Percentiles rank a stretch among this genome's conserved stretches.
Evolutionary conservation across 805 yeast species (phyloP).

Genomic region (Myxozyma nipponensis): DNA sequence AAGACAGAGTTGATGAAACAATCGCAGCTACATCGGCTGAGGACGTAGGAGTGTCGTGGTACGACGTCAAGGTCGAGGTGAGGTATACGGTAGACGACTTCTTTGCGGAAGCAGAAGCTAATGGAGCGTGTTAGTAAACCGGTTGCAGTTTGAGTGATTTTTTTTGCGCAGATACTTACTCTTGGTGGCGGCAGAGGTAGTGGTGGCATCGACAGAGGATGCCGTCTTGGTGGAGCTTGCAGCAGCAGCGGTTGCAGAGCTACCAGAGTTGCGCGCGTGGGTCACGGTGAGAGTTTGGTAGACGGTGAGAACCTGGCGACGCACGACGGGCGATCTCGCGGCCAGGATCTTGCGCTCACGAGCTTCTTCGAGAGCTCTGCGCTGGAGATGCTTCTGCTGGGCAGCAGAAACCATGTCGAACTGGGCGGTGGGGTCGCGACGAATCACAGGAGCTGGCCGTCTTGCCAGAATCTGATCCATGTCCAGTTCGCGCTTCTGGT

Average conservation of each 20-base stretch:
- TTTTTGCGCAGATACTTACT: not conserved
- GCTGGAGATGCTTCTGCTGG: not conserved
- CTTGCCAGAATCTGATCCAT: not conserved
- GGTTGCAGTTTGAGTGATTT: no score
- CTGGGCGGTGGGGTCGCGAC: not conserved
- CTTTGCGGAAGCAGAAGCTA: not conserved
- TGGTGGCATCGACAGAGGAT: not conserved
- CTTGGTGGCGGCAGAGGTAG: not conserved
- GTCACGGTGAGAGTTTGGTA: conserved; percentile 22
- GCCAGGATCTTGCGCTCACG: not conserved
- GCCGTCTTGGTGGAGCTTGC: not conserved
- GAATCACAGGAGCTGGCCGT: not conserved
- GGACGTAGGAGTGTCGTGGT: not conserved
- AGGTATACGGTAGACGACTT: not conserved
- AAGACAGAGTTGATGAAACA: not conserved
- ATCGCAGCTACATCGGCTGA: conserved; percentile 4
- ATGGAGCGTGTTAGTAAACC: no score
- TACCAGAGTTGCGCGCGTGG: not conserved
- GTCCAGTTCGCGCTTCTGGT: not conserved
- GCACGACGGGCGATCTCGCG: conserved; percentile 10
- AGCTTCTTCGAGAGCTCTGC: not conserved
- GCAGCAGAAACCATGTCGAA: not conserved
- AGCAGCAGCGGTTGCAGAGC: conserved; percentile 9
- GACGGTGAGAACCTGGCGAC: conserved; percentile 22
- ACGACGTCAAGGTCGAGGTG: not conserved